Conservation (phyloP, 176 grass and related monocot species). For the Pharus latifolius region DNA sequence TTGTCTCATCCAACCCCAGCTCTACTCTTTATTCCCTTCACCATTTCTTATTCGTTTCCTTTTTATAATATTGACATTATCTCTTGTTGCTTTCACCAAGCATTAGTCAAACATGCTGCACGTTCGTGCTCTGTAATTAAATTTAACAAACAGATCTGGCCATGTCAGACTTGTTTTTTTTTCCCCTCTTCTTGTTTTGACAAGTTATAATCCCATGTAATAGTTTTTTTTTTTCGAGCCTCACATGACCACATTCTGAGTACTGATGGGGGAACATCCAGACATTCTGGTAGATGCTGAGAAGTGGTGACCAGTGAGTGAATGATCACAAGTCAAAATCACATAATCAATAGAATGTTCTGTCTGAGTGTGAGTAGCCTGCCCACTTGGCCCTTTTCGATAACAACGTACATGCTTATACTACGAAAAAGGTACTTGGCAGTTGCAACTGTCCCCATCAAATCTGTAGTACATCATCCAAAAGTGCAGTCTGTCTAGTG, state of each 20-base stretch:
- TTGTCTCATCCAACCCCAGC: no score
- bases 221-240: neutral
- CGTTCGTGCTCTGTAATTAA: neutral
- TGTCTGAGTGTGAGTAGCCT: no score
- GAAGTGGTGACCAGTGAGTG: neutral
- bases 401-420: no score
- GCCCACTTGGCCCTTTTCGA: conserved; percentile 22
- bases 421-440: neutral
- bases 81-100: neutral
- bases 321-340: neutral
- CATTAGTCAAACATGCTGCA: conserved; percentile 25
- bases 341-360: conserved; percentile 29
- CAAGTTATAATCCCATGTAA: no score
- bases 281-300: neutral
- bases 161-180: neutral
- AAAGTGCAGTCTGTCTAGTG: neutral
- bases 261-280: neutral
- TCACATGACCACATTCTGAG: conserved; percentile 3
- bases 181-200: neutral
- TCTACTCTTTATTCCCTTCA: no score
- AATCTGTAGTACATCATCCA: conserved; percentile 1
- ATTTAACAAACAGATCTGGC: neutral
- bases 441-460: neutral
- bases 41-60: no score
- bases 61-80: no score